Evolutionary conservation across 768 basidiomycete species (phyloP), one percentile per base, ranked within the genome.

Genomic region (Panus rudis): DNA sequence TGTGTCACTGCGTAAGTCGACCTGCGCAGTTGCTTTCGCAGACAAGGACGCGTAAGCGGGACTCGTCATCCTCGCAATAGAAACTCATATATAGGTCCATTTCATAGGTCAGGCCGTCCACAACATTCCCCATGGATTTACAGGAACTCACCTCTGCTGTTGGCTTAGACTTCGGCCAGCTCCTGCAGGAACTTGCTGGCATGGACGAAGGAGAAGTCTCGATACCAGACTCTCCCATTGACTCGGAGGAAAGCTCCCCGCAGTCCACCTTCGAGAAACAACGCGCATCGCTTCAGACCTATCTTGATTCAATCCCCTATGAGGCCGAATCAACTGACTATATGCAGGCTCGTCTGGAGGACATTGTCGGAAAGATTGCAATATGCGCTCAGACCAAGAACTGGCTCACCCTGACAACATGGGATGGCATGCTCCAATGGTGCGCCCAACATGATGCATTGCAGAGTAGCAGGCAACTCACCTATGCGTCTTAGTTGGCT

Each of bases 381-480:
- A 65, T 87, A 19, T 84, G 82, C 49, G 81, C 79, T n/a, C 77
- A 79, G 58, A 68, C 81, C 38, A 79, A 78, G 66, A 82, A 84
- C 51, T 91, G 87, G 87, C 65, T 75, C 25, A 67, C 77, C 16
- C 68, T 88, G 32, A 76, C 79, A 21, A 79, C 78, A 6, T 91
- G 87, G 86, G 85, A 89, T 61, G 81, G 79, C 14, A 70, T 81
- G 63, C 66, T 91, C 24, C 84, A 88, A 66, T 87, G 84, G 87
- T 81, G 56, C 49, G 71, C 55, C 37, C 39, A 25, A n/a, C 34
- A 31, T 28, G 14, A 10, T 23, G 12, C 17, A 20, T 37, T 10
- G 17, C n/a, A 35, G 7, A 6, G 16, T 35, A 14, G 12, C 40
- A 4, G 14, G 42, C 23, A 11, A 17, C 40, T 39, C 17, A 31